Evolutionary conservation across 2,329 filamentous ascomycete genomes (phyloP), one percentile per base, ranked within the genome.

Genomic region (Ilyonectria destructans): DNA sequence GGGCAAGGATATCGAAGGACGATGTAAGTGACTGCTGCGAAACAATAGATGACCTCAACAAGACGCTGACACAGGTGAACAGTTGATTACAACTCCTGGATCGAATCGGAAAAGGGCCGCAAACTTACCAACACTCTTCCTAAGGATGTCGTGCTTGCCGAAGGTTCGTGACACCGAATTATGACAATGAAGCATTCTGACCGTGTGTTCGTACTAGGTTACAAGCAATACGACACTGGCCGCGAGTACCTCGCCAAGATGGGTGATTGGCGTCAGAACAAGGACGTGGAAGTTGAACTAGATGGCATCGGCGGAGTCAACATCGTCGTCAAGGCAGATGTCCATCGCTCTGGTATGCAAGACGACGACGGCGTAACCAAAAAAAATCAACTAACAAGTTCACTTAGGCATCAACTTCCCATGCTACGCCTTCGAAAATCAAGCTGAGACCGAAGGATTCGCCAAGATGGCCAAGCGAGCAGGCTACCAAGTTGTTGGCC

Each of bases 51-150:
- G 7, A 48, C n/a, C n/a, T 17, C 45, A 21, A 29, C 35, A 43
- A 33, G n/a, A 31, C 31, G 45, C 71, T 77, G 26, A 75, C 62
- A 66, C 58, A 26, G 48, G 58, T 21, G 12, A 6, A 71, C 69
- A 96, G 94, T 98, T 79, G 96, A 99, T 81, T 99, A 99, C 85
- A 99, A 99, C 83, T 98, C 96, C 1, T 99, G 96, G 96, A 89
- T 97, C 75, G 96, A 99, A 84, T 96, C 96, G 10, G 92, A 95
- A 58, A 93, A 96, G 81, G 95, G 89, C 55, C 89, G 92, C 67
- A 92, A 91, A 77, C 87, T 98, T 61, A 87, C 92, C n/a, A 84
- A 88, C 6, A 89, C 85, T 60, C 86, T 98, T 21, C 88, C 92
- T 73, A 95, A 94, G 79, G 91, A 98, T 76, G 86, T 93, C 23